Base-by-base conservation (phyloP, 2,329 filamentous ascomycete species). In the Laburnicola sp. region DNA sequence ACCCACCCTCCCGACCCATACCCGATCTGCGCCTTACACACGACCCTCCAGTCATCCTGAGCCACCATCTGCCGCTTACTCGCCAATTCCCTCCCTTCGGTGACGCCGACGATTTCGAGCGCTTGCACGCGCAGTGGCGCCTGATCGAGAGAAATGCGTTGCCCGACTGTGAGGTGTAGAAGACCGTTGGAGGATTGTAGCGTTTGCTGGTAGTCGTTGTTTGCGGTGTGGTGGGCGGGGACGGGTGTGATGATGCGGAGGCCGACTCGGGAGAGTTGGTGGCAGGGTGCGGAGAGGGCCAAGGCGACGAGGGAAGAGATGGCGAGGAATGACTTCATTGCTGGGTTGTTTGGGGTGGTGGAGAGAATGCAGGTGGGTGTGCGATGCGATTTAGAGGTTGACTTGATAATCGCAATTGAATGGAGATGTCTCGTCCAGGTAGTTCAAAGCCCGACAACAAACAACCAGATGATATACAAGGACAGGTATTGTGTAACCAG, bases 131-230 rank as follows among this genome's bases (percentile, higher is more conserved):
- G 38, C 9, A 62, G 26, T 0, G 63, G 60, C 2, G 56, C 49
- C 26, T 53, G 38, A n/a, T 56, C 56, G 11, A 64, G 50, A 22
- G 58, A 60, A 6, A 64, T 46, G 4, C 52, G 49, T 32, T 59
- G 51, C 3, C 62, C 63, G 2, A 65, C 54, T 11, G 54, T 31
- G n/a, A 63, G 7, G 4, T 50, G 53, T 23, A 65, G 50, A 25
- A 51, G 45, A 21, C 49, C 43, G n/a, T 48, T 52, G 4, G 51
- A 40, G 21, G 30, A 22, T 45, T 62, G 57, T 8, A 59, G 59
- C 3, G 46, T 40, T 28, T 43, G 25, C 22, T 45, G 38, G 21
- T 35, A 45, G 43, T 56, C 55, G n/a, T 59, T 56, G n/a, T n/a
- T 35, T 11, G 38, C 27, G 16, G n/a, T 10, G 30, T 50, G 16